A percentile compares a stretch with the other conserved stretches of the same genome.
Evolutionary conservation across 257 asterid species (phyloP).

Genomic region (Cinchona pubescens): DNA sequence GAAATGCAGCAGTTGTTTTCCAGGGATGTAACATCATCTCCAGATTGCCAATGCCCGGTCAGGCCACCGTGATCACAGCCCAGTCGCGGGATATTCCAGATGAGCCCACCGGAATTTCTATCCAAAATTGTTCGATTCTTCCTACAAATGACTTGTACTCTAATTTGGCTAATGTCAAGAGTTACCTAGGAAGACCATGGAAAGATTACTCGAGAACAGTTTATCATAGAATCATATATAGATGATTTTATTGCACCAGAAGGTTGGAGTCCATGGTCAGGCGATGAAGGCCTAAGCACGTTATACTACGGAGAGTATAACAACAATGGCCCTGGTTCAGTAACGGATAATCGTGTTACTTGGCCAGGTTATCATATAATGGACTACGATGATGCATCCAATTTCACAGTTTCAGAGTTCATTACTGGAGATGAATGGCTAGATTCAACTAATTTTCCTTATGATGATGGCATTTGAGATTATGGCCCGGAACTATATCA

Average conservation of each 20-base stretch:
- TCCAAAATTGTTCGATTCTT: conserved; percentile 73
- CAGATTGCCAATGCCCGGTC: conserved; percentile 61
- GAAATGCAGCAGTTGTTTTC: conserved; percentile 76
- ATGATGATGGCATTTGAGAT: conserved; percentile 64
- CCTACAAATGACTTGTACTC: conserved; percentile 51
- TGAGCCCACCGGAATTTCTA: conserved; percentile 62
- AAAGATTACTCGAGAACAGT: conserved; percentile 63
- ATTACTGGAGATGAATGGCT: conserved; percentile 79
- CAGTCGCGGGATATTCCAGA: conserved; percentile 51
- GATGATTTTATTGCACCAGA: conserved; percentile 44
- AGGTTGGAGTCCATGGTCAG: conserved; percentile 76
- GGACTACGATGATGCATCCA: conserved; percentile 61
- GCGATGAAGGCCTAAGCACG: conserved; percentile 51
- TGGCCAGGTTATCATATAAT: conserved; percentile 70
- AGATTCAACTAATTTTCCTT: conserved; percentile 79
- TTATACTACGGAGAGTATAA: conserved; percentile 79
- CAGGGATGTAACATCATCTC: conserved; percentile 76
- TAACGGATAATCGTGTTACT: conserved; percentile 45
- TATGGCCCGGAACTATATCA: not conserved
- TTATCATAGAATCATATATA: conserved; percentile 53
- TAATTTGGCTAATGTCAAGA: conserved; percentile 37
- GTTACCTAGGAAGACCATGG: conserved; percentile 89
- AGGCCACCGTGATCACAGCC: conserved; percentile 71
- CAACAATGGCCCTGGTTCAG: conserved; percentile 68
- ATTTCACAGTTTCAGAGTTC: conserved; percentile 60